Conservation (phyloP, 768 basidiomycete genomes). For the Pleurotus tuoliensis region DNA sequence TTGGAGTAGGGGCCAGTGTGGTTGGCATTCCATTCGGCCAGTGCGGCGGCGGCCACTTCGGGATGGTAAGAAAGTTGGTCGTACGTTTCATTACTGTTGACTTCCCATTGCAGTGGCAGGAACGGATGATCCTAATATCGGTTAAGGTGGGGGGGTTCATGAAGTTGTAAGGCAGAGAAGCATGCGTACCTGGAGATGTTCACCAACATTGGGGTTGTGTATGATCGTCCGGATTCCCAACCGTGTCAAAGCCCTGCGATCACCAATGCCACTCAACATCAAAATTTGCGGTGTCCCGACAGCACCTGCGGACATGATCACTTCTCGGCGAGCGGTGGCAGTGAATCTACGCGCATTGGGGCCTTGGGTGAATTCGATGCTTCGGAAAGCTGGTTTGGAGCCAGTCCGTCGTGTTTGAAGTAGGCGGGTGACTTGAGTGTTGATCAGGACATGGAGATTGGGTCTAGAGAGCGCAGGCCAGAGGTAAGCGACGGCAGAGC, state of each 20-base stretch:
- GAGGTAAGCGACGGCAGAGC: constrained; percentile 28
- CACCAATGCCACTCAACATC: constrained; percentile 49
- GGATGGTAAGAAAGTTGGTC: constrained; percentile 22
- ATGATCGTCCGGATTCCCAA: constrained; percentile 33
- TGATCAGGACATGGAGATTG: constrained; percentile 29
- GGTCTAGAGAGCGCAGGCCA: constrained; percentile 17
- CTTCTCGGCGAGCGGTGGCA: constrained; percentile 25
- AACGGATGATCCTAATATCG: constrained; percentile 24
- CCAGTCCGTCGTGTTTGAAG: constrained; percentile 26
- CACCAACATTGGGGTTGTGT: constrained; percentile 29
- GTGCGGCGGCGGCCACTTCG: constrained; percentile 14
- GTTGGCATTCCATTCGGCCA: constrained; percentile 23
- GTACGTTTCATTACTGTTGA: constrained; percentile 20
- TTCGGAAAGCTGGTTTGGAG: constrained; percentile 34
- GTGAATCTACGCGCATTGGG: constrained; percentile 22
- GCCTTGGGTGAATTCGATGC: constrained; percentile 44
- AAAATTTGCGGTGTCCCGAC: constrained; percentile 41
- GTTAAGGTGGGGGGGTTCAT: neutral
- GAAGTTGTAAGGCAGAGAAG: too few species aligned
- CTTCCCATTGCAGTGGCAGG: constrained; percentile 14
- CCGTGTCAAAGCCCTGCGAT: constrained; percentile 36
- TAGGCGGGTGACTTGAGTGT: constrained; percentile 48
- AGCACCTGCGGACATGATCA: constrained; percentile 34
- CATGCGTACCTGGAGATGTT: constrained; percentile 18
- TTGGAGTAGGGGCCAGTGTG: constrained; percentile 14